Base-by-base conservation (phyloP, 305 asterid genomes). In the Coffea humblotiana region DNA sequence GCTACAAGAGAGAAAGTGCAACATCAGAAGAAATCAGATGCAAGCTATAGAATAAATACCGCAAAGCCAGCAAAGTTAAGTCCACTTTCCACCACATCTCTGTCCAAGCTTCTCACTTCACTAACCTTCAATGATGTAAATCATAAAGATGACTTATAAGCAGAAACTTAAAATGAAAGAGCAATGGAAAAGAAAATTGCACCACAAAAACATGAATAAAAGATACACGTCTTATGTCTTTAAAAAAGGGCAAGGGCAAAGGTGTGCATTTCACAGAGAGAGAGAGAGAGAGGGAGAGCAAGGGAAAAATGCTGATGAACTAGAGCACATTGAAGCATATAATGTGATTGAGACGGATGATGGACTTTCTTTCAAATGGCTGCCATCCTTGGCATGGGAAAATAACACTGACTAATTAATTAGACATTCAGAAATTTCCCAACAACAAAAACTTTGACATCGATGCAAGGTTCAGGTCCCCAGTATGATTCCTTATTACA, bases 11-110 rank as follows among this genome's bases (percentile, higher is more conserved):
- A 54, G 32, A 56, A 52, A 56, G 29, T 21, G 35, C 37, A 68
- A 56, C 49, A 3, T 71, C 60, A 77, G 40, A 60, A 78, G 35
- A 51, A 9, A n/a, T 19, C 25, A 64, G 27, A 37, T 71, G 64
- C 60, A 49, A 56, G 60, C 77, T 67, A 58, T 49, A 79, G 66
- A 65, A 78, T 47, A 40, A 74, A 80, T 95, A 94, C 99, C 92
- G 97, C 98, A 88, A 95, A 95, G 82, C 99, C 99, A 87, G 97
- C 97, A 88, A 95, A 95, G 74, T 89, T 90, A 82, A 95, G 97
- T 74, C 87, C 96, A 83, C 83, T 90, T 89, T 95, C 99, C 82
- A 94, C 97, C 75, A 82, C 79, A 48, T 90, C 96, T 78, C 99
- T 91, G 76, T 95, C 98, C 90, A 95, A 88, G 90, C 91, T 94